phyloP scores from a whole-genome alignment of 2,329 filamentous ascomycete species.

The Fusarium marasasianum region DNA sequence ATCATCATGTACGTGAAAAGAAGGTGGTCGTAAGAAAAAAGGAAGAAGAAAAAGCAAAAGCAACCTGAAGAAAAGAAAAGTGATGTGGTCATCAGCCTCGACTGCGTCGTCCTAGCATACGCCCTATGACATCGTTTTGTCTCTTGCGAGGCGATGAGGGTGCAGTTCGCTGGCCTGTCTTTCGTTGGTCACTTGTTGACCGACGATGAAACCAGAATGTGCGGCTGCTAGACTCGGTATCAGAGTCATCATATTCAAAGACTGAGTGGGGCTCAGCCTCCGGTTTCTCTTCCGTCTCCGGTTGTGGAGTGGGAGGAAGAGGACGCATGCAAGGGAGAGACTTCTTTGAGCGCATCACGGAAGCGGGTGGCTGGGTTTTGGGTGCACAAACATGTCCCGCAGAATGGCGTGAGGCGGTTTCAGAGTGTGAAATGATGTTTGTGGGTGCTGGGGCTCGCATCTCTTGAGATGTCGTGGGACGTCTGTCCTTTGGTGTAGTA shows the following conservation, averaged over 20 bases:
- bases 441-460: conserved; percentile 7
- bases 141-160: conserved; percentile 44
- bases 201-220: conserved; percentile 57
- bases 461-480: conserved; percentile 25
- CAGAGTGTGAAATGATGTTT: conserved; percentile 25
- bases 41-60: not conserved
- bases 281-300: conserved; percentile 18
- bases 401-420: conserved; percentile 38
- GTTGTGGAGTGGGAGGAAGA: conserved; percentile 37
- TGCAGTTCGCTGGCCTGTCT: conserved; percentile 34
- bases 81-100: conserved; percentile 22
- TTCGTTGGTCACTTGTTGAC: conserved; percentile 45
- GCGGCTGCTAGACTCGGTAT: conserved; percentile 49
- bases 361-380: conserved; percentile 23
- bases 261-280: conserved; percentile 51
- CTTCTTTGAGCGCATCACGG: conserved; percentile 40
- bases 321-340: conserved; percentile 42
- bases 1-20: conserved; percentile 30
- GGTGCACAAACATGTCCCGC: conserved; percentile 34
- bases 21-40: not conserved
- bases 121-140: conserved; percentile 49
- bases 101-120: conserved; percentile 50
- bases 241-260: conserved; percentile 60
- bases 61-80: not conserved
- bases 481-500: conserved; percentile 25